Evolutionary conservation across 148 eudicot species (phyloP), one percentile per base, ranked within the genome.

Genomic region (Cornus suecica): DNA sequence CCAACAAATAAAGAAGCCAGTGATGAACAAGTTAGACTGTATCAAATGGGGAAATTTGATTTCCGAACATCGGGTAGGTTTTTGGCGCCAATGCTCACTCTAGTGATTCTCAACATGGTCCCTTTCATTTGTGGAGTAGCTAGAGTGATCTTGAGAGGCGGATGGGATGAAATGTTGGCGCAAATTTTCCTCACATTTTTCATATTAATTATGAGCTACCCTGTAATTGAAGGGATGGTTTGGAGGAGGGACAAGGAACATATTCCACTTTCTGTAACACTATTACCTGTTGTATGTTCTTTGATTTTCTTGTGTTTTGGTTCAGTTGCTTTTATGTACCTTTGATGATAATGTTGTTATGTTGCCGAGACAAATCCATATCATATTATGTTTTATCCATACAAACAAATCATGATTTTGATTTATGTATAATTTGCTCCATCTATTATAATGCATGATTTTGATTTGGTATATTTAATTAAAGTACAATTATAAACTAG

Each of bases 1-100:
- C 82, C 81, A 8, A 85, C 87, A 22, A 79, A 79, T 65, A 85
- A 85, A 69, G 85, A 62, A 3, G 74, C 30, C 13, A 79, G 54
- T 10, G 34, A 37, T 0, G 81, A 79, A 23, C 70, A 74, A 26
- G 60, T 27, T 11, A 68, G 74, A 48, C 71, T 65, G 24, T 82
- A 85, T 42, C 45, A 74, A 16, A 60, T 51, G 42, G 87, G 81
- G 8, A 74, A 60, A 62, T 82, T 68, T 65, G 78, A 85, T 56
- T 84, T 84, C 20, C 80, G 78, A 32, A 60, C 80, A 56, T 81
- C 87, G n/a, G 14, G 30, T 69, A 81, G 76, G 78, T 84, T 75
- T 32, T 51, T 81, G 4, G 45, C 77, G 14, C 87, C 87, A 13
- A 15, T 81, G 52, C 74, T 24, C 10, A 60, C 68, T 3, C 7